These are phyloP conservation scores for Penicillium longicatenatum DNA, from an alignment of 495 filamentous ascomycete species.

Conservation along the genomic window DNA sequence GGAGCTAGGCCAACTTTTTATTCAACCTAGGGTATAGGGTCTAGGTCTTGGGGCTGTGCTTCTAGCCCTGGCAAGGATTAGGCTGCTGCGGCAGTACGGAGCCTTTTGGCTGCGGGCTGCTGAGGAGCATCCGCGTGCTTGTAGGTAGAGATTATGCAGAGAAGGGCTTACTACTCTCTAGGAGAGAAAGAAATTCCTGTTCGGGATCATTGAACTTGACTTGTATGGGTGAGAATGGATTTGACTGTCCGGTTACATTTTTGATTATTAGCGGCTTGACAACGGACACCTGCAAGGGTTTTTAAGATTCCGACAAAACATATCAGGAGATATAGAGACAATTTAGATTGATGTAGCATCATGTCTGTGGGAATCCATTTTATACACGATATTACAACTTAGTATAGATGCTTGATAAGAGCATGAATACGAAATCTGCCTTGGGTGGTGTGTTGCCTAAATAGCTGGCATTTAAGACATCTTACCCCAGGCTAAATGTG, in stretches of 20 bases:
- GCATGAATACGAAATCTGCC: background rate
- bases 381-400: too few relatives aligned
- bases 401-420: too few relatives aligned
- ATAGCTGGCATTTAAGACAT: background rate
- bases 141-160: constrained; percentile 5
- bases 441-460: background rate
- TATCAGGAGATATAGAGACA: too few relatives aligned
- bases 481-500: background rate
- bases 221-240: background rate
- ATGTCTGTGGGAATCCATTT: too few relatives aligned
- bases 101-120: constrained; percentile 1
- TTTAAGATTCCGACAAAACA: too few relatives aligned
- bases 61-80: background rate
- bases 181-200: background rate
- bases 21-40: background rate
- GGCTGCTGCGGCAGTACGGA: background rate
- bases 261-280: too few relatives aligned
- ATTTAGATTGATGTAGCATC: too few relatives aligned
- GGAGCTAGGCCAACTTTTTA: constrained; percentile 7
- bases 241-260: background rate
- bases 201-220: background rate
- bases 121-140: constrained; percentile 2
- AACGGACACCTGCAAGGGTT: too few relatives aligned
- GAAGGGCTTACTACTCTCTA: background rate
- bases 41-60: constrained; percentile 3